Percentiles rank a stretch among this genome's conserved stretches.
phyloP scores from a whole-genome alignment of 345 rosid species.

The Excoecaria agallocha region DNA sequence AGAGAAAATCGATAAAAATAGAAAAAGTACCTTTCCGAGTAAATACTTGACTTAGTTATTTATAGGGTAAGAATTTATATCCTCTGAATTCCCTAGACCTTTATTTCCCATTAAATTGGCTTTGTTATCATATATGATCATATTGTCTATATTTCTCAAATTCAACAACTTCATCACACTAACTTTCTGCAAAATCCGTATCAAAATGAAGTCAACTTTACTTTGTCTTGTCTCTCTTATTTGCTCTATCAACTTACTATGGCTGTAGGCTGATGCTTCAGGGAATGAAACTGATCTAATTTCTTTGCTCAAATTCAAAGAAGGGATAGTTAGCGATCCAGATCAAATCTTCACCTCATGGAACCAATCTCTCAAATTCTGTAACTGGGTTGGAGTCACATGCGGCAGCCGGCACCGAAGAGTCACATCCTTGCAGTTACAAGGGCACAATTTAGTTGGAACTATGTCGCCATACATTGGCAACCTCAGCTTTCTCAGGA shows the following conservation, averaged over 20 bases:
- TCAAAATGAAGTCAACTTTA: background rate
- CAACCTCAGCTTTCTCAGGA: slow-evolving; percentile 12
- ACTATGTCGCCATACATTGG: slow-evolving; percentile 8
- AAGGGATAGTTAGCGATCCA: slow-evolving; percentile 10
- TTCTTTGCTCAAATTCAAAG: slow-evolving; percentile 15
- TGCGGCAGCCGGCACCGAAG: background rate
- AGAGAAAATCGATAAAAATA: too few species aligned
- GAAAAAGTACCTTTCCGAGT: too few species aligned
- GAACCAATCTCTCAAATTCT: slow-evolving; percentile 12
- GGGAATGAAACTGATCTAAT: background rate
- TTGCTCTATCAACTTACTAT: background rate
- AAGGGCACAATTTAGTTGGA: slow-evolving; percentile 11
- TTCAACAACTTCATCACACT: too few species aligned
- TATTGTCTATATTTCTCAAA: too few species aligned
- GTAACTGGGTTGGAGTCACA: slow-evolving; percentile 9
- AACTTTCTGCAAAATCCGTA: background rate
- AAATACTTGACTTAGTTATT: too few species aligned
- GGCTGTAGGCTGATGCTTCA: background rate
- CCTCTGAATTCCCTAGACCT: too few species aligned
- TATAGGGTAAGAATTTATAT: too few species aligned
- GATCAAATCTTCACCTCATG: slow-evolving; percentile 10
- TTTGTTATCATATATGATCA: too few species aligned
- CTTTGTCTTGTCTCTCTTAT: background rate
- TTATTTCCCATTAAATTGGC: too few species aligned
- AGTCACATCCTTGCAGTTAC: background rate